Base-by-base conservation (phyloP, 805 yeast species). In the Kuraishia molischiana region DNA sequence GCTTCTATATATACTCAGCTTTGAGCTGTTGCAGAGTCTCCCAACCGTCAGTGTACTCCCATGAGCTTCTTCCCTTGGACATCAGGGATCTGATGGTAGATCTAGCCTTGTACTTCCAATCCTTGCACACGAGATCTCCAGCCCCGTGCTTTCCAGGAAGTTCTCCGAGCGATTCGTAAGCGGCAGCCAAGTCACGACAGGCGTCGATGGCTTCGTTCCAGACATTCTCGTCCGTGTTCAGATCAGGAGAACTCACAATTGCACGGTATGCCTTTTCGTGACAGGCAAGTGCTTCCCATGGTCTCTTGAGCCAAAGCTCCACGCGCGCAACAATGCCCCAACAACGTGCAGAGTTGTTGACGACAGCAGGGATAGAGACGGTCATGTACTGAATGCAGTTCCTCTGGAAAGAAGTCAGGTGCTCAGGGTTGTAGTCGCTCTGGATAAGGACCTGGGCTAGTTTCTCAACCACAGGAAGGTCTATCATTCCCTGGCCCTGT, bases 261-360 rank as follows among this genome's bases (percentile, higher is more conserved):
- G 92, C 83, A 47, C 95, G 69, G 53, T 74, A 86, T 0, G 95
- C 95, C 56, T 82, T 85, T 50, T 87, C 96, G 48, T 82, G 79
- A 48, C 86, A 78, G 22, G 80, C 92, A 37, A 92, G 64, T 0
- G 95, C 83, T 4, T 74, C 72, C 95, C 97, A 87, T 13, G 96
- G 95, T 48, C 72, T 75, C 28, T 69, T 67, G 50, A 90, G 73
- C 97, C 97, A 90, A 8, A 83, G 51, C 51, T 87, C 89, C 11
- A 86, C 95, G 48, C 74, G 72, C 3, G 95, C 83, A n/a, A 85
- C 79, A 4, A 85, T 59, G 52, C 85, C 72, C 95, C 95, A 89
- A 40, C 83, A 64, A 48, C 85, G 68, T 0, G 82, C 65, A 30
- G 76, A 72, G 10, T 74, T 65, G n/a, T 79, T 80, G 36, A 84